These are phyloP conservation scores for Flaveria brownii DNA, from an alignment of 129 eudicot species.

Conservation along the genomic window DNA sequence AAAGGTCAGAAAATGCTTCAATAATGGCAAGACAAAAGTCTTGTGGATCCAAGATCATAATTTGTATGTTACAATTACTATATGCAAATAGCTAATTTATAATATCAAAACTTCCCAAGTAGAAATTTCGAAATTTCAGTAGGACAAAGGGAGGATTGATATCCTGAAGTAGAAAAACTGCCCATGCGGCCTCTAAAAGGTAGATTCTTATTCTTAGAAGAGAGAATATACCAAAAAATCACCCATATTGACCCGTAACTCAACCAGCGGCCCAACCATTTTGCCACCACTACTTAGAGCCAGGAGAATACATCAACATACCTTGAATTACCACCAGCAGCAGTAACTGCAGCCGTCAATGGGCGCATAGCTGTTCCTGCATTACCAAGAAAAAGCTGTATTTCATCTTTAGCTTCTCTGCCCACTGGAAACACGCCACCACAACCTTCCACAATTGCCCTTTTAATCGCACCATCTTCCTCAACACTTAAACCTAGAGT, in stretches of 20 bases:
- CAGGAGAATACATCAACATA: slow-evolving; percentile 20
- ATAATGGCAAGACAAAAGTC: neutral
- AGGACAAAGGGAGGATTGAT: no score
- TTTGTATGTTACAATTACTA: neutral
- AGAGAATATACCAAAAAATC: neutral
- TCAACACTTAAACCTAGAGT: slow-evolving; percentile 84
- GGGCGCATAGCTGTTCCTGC: slow-evolving; percentile 99
- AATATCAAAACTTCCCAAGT: neutral
- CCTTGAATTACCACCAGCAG: slow-evolving; percentile 96
- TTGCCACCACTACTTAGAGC: slow-evolving; percentile 9
- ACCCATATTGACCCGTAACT: neutral
- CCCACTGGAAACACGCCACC: slow-evolving; percentile 88
- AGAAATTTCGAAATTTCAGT: neutral
- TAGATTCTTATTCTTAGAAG: neutral
- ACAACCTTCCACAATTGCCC: slow-evolving; percentile 85
- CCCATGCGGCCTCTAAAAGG: neutral
- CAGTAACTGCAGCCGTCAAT: slow-evolving; percentile 92
- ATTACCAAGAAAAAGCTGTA: slow-evolving; percentile 92
- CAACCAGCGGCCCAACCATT: neutral
- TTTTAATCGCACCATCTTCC: slow-evolving; percentile 65
- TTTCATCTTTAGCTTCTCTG: slow-evolving; percentile 68
- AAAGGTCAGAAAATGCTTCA: slow-evolving; percentile 1
- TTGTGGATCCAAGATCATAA: slow-evolving; percentile 9
- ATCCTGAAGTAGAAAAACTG: no score
- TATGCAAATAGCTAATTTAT: neutral